A percentile compares a stretch with the other conserved stretches of the same genome.
Evolutionary conservation across 768 basidiomycete species (phyloP).

Genomic region (Pisolithus tinctorius): DNA sequence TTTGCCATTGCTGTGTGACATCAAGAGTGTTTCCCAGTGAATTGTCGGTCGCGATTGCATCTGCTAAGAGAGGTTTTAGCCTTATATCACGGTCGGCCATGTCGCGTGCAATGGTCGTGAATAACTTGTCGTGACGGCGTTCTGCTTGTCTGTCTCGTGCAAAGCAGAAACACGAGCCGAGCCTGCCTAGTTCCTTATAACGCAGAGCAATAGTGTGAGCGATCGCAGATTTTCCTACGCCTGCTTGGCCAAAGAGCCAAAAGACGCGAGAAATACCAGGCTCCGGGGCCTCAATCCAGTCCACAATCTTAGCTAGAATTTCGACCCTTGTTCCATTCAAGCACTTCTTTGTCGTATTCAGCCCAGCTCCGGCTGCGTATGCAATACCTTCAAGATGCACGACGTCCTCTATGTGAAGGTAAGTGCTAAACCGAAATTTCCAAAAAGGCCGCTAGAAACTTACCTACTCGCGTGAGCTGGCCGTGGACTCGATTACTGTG

Average conservation of each 20-base stretch:
- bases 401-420: not conserved
- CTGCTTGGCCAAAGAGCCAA: not conserved
- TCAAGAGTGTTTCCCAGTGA: not conserved
- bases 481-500: too few relatives aligned
- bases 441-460: too few relatives aligned
- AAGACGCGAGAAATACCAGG: not conserved
- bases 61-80: not conserved
- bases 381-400: not conserved
- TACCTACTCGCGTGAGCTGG: too few relatives aligned
- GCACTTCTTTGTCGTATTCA: not conserved
- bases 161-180: slow-evolving; percentile 18
- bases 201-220: slow-evolving; percentile 8
- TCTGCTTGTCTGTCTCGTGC: not conserved
- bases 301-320: slow-evolving; percentile 7
- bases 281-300: slow-evolving; percentile 5
- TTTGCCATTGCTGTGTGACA: not conserved
- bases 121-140: slow-evolving; percentile 5
- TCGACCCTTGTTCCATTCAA: not conserved
- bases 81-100: slow-evolving; percentile 11
- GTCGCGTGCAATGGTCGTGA: slow-evolving; percentile 3
- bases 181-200: slow-evolving; percentile 4
- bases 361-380: not conserved
- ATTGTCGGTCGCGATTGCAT: not conserved
- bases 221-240: not conserved
- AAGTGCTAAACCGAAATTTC: too few relatives aligned